These are phyloP conservation scores for Pseudopithomyces maydicus DNA, from an alignment of 2,329 filamentous ascomycete species.

Conservation along the genomic window DNA sequence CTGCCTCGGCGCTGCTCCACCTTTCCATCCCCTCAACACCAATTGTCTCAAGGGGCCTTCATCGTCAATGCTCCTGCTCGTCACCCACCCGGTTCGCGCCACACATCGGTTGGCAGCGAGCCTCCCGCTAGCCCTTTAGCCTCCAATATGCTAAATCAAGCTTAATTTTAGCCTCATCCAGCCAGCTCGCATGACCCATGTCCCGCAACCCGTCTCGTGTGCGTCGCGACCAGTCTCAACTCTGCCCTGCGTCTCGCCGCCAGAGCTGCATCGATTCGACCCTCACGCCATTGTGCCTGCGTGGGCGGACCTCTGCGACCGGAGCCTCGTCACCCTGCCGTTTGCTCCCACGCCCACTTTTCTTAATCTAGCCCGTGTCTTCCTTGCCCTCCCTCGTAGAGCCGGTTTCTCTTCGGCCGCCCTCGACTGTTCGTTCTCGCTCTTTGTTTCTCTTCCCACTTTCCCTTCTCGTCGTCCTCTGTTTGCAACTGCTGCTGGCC, in stretches of 20 bases:
- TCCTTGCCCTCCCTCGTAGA: constrained; percentile 35
- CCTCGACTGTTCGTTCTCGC: constrained; percentile 29
- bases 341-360: constrained; percentile 23
- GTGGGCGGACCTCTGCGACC: constrained; percentile 19
- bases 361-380: constrained; percentile 29
- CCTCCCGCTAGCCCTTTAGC: constrained; percentile 19
- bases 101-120: constrained; percentile 32
- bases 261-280: constrained; percentile 23
- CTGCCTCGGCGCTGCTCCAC: constrained; percentile 28
- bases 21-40: constrained; percentile 38
- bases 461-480: constrained; percentile 33
- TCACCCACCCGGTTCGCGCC: constrained; percentile 15
- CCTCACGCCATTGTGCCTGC: constrained; percentile 38
- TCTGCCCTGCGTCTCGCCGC: constrained; percentile 30
- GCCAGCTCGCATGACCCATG: constrained; percentile 33
- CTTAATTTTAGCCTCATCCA: constrained; percentile 21
- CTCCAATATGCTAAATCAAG: constrained; percentile 23
- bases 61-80: constrained; percentile 30
- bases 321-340: constrained; percentile 18
- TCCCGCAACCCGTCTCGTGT: constrained; percentile 37
- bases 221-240: constrained; percentile 41
- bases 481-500: constrained; percentile 44
- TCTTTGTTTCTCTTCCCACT: constrained; percentile 31
- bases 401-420: constrained; percentile 35
- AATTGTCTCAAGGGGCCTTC: constrained; percentile 44